Evolutionary conservation across 78 protist species (phyloP).

Genomic region (Tieghemostelium lacteum): DNA sequence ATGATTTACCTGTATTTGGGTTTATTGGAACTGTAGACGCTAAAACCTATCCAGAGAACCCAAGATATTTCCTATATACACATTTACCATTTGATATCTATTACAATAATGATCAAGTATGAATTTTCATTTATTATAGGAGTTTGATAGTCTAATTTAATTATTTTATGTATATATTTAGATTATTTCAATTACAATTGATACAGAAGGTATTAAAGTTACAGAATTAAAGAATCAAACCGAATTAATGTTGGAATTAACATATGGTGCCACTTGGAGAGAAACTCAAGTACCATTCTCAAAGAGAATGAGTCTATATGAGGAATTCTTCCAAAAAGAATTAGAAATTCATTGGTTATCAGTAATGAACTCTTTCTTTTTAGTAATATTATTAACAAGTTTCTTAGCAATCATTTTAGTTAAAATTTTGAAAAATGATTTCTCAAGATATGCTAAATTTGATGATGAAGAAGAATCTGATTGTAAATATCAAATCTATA

Average conservation of each 20-base stretch:
- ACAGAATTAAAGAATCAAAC: constrained; percentile 20
- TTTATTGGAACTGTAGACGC: constrained; percentile 74
- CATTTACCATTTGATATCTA: constrained; percentile 92
- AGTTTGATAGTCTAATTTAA: neutral
- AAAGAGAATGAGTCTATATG: constrained; percentile 60
- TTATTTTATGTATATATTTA: neutral
- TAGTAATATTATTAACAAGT: constrained; percentile 96
- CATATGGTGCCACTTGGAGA: constrained; percentile 95
- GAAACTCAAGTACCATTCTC: constrained; percentile 23
- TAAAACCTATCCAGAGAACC: constrained; percentile 22
- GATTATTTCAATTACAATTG: constrained; percentile 53
- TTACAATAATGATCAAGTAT: constrained; percentile 91
- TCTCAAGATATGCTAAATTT: constrained; percentile 83
- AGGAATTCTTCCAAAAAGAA: constrained; percentile 74
- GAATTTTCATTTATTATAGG: neutral
- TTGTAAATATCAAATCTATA: constrained; percentile 12
- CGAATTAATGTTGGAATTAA: constrained; percentile 67
- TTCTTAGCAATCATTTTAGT: constrained; percentile 94
- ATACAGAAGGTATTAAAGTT: constrained; percentile 30
- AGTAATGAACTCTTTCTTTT: constrained; percentile 95
- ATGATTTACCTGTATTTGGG: constrained; percentile 63
- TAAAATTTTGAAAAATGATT: constrained; percentile 94
- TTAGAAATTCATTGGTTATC: constrained; percentile 98
- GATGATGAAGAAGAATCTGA: constrained; percentile 85
- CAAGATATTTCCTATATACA: constrained; percentile 83